Evolutionary conservation across 1,139 yeast genomes (phyloP).

Genomic region (Ashbya aceris): DNA sequence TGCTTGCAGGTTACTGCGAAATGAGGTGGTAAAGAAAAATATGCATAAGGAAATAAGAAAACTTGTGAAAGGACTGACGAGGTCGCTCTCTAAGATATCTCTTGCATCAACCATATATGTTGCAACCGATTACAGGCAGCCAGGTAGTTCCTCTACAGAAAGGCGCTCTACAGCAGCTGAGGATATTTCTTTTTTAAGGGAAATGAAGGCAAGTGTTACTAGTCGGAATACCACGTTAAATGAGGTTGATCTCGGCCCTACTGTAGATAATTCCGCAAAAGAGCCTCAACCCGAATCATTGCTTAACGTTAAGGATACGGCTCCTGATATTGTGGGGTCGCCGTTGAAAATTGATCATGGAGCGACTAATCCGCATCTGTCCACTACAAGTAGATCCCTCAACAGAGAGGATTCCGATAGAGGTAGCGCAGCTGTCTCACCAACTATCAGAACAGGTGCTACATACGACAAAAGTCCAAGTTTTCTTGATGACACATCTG

Average conservation of each 20-base stretch:
- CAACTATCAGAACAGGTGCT: constrained; percentile 3
- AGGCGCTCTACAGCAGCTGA: background rate
- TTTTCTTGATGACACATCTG: constrained; percentile 8
- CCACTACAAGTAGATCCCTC: background rate
- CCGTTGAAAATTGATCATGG: background rate
- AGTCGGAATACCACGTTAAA: constrained; percentile 8
- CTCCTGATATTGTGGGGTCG: background rate
- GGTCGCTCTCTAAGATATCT: constrained; percentile 49
- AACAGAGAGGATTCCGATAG: background rate
- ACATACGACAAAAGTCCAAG: constrained; percentile 3
- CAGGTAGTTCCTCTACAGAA: background rate
- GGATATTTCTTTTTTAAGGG: background rate
- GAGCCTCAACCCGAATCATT: too few relatives aligned
- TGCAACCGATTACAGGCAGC: constrained; percentile 23
- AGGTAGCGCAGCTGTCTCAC: background rate
- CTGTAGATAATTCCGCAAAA: constrained; percentile 4
- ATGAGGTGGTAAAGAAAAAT: constrained; percentile 39
- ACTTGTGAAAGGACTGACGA: constrained; percentile 42
- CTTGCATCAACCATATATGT: constrained; percentile 50
- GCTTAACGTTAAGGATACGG: background rate
- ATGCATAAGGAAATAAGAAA: constrained; percentile 39
- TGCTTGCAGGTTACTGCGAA: constrained; percentile 44
- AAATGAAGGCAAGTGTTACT: constrained; percentile 5
- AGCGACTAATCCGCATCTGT: background rate
- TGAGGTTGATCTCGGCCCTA: background rate